These are phyloP conservation scores for Mesembryanthemum crystallinum DNA, from an alignment of 148 eudicot species.

Conservation along the genomic window DNA sequence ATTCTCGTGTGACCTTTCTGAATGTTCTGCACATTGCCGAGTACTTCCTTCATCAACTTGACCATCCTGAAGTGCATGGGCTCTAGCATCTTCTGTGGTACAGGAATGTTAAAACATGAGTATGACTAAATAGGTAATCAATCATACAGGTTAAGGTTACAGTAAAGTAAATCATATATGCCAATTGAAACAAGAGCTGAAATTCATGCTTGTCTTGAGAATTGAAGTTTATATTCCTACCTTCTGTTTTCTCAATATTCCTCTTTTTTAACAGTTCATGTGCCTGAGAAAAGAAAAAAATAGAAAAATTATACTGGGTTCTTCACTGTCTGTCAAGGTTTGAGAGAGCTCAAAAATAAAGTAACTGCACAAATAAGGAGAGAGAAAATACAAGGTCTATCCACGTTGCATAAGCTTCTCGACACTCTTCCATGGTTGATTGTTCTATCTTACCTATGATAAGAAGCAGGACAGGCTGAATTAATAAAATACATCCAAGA, in stretches of 20 bases:
- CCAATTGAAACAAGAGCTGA: not conserved
- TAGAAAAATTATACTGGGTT: not conserved
- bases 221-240: slow-evolving; percentile 29
- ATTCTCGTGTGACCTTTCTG: slow-evolving; percentile 24
- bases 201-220: not conserved
- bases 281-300: slow-evolving; percentile 53
- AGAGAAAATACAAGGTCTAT: slow-evolving; percentile 59
- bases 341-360: slow-evolving; percentile 16
- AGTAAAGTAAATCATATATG: not conserved
- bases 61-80: slow-evolving; percentile 27
- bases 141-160: slow-evolving; percentile 1
- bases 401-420: slow-evolving; percentile 73
- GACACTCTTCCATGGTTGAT: slow-evolving; percentile 79
- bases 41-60: slow-evolving; percentile 33
- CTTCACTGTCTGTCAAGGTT: slow-evolving; percentile 18
- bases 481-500: slow-evolving; percentile 7
- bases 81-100: slow-evolving; percentile 26
- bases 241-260: slow-evolving; percentile 58
- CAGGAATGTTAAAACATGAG: slow-evolving; percentile 7
- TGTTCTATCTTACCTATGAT: slow-evolving; percentile 84
- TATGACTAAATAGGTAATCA: not conserved
- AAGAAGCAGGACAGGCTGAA: not conserved
- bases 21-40: slow-evolving; percentile 27
- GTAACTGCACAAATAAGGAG: slow-evolving; percentile 12
- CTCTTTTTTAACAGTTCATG: slow-evolving; percentile 62